A percentile compares a stretch with the other conserved stretches of the same genome.
phyloP scores from a whole-genome alignment of 495 filamentous ascomycete species.

The Penicillium paradoxum region DNA sequence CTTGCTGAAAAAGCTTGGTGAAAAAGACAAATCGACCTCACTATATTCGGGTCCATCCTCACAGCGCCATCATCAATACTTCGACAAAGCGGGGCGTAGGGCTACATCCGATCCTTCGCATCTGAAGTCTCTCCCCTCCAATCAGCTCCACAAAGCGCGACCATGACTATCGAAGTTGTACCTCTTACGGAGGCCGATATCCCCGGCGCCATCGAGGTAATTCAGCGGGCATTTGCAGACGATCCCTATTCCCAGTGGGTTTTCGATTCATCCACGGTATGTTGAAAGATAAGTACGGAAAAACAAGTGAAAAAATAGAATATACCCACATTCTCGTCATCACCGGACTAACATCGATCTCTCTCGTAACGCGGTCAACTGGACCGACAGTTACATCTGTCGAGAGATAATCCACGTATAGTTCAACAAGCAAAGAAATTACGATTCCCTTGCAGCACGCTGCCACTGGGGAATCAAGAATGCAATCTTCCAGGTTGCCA shows the following conservation, averaged over 20 bases:
- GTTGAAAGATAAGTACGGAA: neutral
- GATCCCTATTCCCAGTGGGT: slow-evolving; percentile 66
- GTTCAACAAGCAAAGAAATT: slow-evolving; percentile 52
- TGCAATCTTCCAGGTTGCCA: slow-evolving; percentile 60
- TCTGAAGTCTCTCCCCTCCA: neutral
- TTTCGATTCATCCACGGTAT: slow-evolving; percentile 48
- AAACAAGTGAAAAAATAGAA: neutral
- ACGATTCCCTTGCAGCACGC: slow-evolving; percentile 51
- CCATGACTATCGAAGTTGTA: slow-evolving; percentile 50
- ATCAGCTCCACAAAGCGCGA: neutral
- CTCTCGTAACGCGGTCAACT: slow-evolving; percentile 18
- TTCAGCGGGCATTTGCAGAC: slow-evolving; percentile 53
- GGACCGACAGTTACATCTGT: slow-evolving; percentile 4
- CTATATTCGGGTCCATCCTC: neutral
- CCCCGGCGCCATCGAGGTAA: slow-evolving; percentile 50
- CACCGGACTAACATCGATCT: slow-evolving; percentile 16
- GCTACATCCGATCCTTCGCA: neutral
- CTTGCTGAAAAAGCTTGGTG: too few relatives aligned
- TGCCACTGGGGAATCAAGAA: slow-evolving; percentile 62
- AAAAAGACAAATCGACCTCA: neutral
- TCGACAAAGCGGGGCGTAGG: neutral
- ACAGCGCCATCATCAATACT: neutral
- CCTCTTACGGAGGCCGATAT: slow-evolving; percentile 54
- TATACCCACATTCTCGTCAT: neutral
- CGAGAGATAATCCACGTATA: slow-evolving; percentile 13